Conservation (phyloP, 345 rosid genomes). For the Salix brachista region DNA sequence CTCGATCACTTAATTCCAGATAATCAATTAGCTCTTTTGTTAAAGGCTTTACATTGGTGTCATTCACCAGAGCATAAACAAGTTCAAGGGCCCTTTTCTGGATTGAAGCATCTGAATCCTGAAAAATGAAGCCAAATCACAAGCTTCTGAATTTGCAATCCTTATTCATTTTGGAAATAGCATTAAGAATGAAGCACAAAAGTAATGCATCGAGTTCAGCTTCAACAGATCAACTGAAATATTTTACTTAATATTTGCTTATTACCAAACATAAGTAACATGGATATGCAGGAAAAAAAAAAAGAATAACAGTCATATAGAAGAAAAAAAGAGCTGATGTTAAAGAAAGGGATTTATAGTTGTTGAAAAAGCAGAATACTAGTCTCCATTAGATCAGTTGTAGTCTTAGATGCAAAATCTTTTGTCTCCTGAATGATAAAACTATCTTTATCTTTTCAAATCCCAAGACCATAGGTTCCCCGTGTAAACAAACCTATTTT, state of each 20-base stretch:
- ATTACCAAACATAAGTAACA: neutral
- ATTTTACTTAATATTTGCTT: neutral
- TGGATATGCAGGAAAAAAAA: neutral
- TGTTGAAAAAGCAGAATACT: neutral
- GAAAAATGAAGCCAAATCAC: conserved; percentile 37
- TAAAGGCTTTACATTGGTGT: conserved; percentile 81
- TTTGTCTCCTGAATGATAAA: neutral
- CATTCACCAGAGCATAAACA: conserved; percentile 78
- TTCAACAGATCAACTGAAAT: neutral
- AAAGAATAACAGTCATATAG: neutral
- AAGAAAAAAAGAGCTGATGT: neutral
- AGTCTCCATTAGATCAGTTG: neutral
- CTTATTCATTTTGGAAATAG: conserved; percentile 4
- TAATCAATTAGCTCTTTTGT: conserved; percentile 90
- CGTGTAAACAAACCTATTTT: neutral
- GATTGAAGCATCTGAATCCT: conserved; percentile 98
- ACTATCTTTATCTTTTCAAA: neutral
- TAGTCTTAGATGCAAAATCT: neutral
- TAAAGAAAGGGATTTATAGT: neutral
- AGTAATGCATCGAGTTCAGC: neutral
- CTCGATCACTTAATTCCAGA: conserved; percentile 95
- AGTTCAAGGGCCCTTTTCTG: conserved; percentile 97
- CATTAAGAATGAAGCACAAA: conserved; percentile 3
- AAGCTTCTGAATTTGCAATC: conserved; percentile 7
- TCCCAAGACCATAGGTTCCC: neutral